These are phyloP conservation scores for Hippophae tibetana DNA, from an alignment of 306 rosid genomes.

Conservation along the genomic window DNA sequence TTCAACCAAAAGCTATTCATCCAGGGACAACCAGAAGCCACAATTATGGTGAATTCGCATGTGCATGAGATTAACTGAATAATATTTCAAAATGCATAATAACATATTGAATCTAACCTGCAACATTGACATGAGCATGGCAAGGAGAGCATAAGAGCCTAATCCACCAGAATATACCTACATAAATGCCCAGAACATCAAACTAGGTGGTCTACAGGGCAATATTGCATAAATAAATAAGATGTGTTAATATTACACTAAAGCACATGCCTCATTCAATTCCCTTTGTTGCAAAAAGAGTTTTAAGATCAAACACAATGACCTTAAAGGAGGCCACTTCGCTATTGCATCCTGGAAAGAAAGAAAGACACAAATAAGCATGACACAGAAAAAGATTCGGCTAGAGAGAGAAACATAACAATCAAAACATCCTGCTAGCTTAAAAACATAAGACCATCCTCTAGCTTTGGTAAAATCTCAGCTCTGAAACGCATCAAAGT, in stretches of 20 bases:
- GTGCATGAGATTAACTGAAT: not conserved
- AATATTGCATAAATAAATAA: constrained; percentile 6
- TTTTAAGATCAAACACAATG: constrained; percentile 82
- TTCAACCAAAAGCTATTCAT: not conserved
- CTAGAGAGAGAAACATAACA: no score
- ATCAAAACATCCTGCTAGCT: not conserved
- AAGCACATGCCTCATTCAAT: constrained; percentile 66
- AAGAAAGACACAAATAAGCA: constrained; percentile 6
- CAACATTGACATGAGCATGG: constrained; percentile 88
- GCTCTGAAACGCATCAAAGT: not conserved
- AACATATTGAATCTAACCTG: constrained; percentile 40
- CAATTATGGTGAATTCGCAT: not conserved
- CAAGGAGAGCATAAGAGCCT: constrained; percentile 89
- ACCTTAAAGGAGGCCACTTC: constrained; percentile 74
- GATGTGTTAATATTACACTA: not conserved
- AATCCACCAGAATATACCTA: constrained; percentile 97
- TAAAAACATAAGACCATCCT: not conserved
- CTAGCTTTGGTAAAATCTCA: not conserved
- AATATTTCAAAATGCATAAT: not conserved
- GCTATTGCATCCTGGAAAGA: constrained; percentile 58
- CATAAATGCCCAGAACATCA: constrained; percentile 28
- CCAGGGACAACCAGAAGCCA: not conserved
- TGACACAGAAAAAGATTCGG: not conserved
- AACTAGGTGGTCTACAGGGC: constrained; percentile 19
- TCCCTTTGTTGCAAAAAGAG: constrained; percentile 94